A percentile compares a stretch with the other conserved stretches of the same genome.
phyloP scores from a whole-genome alignment of 2,329 filamentous ascomycete genomes.

The Botrytis cinerea region DNA sequence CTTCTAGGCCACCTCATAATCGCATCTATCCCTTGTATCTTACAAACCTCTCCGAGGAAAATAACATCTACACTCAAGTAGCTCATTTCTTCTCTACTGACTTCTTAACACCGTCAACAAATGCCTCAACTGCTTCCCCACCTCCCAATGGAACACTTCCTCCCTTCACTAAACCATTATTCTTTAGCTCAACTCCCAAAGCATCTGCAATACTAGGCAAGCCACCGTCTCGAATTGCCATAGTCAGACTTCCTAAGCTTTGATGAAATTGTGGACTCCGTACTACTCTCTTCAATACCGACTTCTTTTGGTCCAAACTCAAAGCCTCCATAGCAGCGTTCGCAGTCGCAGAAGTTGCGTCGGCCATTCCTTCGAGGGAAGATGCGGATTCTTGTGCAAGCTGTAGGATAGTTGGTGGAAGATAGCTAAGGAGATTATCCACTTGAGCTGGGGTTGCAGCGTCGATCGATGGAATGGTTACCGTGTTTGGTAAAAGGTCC shows the following conservation, averaged over 20 bases:
- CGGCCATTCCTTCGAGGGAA: constrained; percentile 57
- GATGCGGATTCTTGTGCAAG: constrained; percentile 69
- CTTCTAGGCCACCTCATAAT: not conserved
- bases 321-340: constrained; percentile 74
- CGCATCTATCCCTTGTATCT: constrained; percentile 4
- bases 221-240: constrained; percentile 86
- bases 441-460: constrained; percentile 58
- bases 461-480: constrained; percentile 76
- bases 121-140: constrained; percentile 85
- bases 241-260: constrained; percentile 79
- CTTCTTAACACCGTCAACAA: constrained; percentile 85
- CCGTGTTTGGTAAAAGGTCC: constrained; percentile 77
- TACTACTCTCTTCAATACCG: constrained; percentile 77
- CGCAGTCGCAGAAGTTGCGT: constrained; percentile 68
- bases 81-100: constrained; percentile 61
- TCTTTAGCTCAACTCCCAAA: constrained; percentile 74
- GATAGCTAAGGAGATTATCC: constrained; percentile 72
- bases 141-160: constrained; percentile 84
- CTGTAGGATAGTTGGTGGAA: constrained; percentile 78
- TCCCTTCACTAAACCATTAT: constrained; percentile 78
- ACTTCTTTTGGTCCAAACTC: constrained; percentile 74
- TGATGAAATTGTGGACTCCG: constrained; percentile 90
- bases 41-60: not conserved
- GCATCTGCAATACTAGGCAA: constrained; percentile 88
- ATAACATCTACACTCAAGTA: not conserved